phyloP scores from a whole-genome alignment of 2,329 filamentous ascomycete species.

The Fusarium sp. region DNA sequence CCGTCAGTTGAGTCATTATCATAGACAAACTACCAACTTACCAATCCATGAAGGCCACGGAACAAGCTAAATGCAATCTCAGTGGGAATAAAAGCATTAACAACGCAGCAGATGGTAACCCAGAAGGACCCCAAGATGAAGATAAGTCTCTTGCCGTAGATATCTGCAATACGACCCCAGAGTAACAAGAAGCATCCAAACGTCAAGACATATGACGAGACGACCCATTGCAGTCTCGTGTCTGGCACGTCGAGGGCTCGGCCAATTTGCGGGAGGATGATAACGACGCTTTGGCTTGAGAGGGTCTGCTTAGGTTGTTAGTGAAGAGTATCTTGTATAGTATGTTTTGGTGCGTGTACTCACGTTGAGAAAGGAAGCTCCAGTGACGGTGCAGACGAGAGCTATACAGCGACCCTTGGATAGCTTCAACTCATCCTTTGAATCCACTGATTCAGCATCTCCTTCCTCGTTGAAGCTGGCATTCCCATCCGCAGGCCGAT shows the following conservation, averaged over 20 bases:
- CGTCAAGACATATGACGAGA: constrained; percentile 73
- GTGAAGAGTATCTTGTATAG: background rate
- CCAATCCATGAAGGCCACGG: constrained; percentile 73
- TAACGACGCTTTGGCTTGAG: constrained; percentile 48
- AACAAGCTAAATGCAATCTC: constrained; percentile 78
- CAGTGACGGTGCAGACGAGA: constrained; percentile 66
- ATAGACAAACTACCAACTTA: constrained; percentile 29
- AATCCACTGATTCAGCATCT: constrained; percentile 37
- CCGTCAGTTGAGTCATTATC: background rate
- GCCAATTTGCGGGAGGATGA: constrained; percentile 68
- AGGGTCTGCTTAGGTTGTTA: constrained; percentile 39
- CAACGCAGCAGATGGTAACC: constrained; percentile 69
- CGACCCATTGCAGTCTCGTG: constrained; percentile 72
- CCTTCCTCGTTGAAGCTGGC: background rate
- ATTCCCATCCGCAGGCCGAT: background rate
- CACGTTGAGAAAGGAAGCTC: constrained; percentile 69
- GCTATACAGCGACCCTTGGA: constrained; percentile 67
- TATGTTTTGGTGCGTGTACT: constrained; percentile 8
- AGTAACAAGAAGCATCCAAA: constrained; percentile 77
- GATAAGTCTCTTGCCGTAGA: constrained; percentile 74
- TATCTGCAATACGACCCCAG: constrained; percentile 75
- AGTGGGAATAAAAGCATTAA: constrained; percentile 73
- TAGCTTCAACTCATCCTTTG: constrained; percentile 52
- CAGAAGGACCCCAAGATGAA: constrained; percentile 74
- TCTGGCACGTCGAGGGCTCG: constrained; percentile 67